Base-by-base conservation (phyloP, 2,329 filamentous ascomycete genomes). In the Stachybotrys echinatus region DNA sequence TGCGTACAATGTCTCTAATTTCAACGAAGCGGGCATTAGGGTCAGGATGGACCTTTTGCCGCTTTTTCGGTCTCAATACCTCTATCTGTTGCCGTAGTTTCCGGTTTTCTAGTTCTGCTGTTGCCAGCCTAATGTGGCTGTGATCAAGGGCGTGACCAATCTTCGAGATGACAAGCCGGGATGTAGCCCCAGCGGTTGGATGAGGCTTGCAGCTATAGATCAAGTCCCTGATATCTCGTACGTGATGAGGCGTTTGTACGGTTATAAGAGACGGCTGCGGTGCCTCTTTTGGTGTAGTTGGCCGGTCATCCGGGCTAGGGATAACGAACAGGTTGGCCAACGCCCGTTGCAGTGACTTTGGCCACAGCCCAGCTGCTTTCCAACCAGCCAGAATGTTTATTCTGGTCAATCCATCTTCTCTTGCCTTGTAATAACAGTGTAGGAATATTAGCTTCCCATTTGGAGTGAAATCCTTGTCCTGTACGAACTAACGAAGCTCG, bases 1-100 rank as follows among this genome's bases (percentile, higher is more conserved):
- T 6, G 27, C 27, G 27, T 12, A 43, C 51, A 46, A 50, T 46
- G 21, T 42, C 38, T n/a, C 42, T 31, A 38, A 34, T 39, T 21
- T 22, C 17, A 14, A 37, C 21, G 23, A 37, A 27, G 23, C 18
- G 38, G 17, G 17, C 20, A 42, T 23, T 23, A 18, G 48, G 21
- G 49, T 21, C 8, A 21, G 45, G 17, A n/a, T 7, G 7, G 38
- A 42, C 19, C 17, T 42, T n/a, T 42, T 42, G 17, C 44, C 44
- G 6, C 23, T 18, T 46, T 34, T 20, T 42, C 7, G 38, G 38
- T 17, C 38, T 6, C 7, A 42, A 20, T 6, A 7, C 17, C 38
- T 42, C 38, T 8, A 18, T 42, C 38, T 42, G 17, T 18, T 18
- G 17, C 38, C n/a, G 17, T 7, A 42, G 17, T 8, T 20, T 42